Conservation (phyloP, 2,329 filamentous ascomycete species). For the Colletotrichum horii region DNA sequence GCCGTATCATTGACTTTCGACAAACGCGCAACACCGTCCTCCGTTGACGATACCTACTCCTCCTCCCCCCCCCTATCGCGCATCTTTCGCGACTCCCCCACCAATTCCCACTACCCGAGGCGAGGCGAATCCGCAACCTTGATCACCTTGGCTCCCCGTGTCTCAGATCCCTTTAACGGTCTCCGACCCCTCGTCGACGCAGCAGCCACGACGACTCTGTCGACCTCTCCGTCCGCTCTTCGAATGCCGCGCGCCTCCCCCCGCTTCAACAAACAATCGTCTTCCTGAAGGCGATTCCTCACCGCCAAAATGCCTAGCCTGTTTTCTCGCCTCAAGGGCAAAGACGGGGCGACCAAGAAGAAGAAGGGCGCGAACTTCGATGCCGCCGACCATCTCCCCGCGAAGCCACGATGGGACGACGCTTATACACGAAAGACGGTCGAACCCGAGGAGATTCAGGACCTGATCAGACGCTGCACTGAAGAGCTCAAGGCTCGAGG, state of each 20-base stretch:
- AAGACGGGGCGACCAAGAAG: slow-evolving; percentile 68
- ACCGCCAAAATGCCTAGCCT: slow-evolving; percentile 57
- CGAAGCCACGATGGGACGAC: slow-evolving; percentile 84
- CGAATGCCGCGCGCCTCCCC: slow-evolving; percentile 10
- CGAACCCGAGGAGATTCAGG: slow-evolving; percentile 88
- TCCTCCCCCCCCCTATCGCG: background rate
- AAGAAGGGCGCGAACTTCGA: slow-evolving; percentile 69
- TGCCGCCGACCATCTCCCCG: slow-evolving; percentile 56
- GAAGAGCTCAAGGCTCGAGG: slow-evolving; percentile 93
- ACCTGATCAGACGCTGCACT: slow-evolving; percentile 84
- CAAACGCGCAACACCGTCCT: slow-evolving; percentile 13
- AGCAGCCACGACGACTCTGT: background rate
- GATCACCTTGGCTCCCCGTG: background rate
- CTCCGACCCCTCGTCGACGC: background rate
- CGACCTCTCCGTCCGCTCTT: background rate
- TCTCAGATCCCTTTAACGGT: slow-evolving; percentile 1
- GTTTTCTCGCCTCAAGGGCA: slow-evolving; percentile 74
- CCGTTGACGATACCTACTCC: background rate
- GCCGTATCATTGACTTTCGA: slow-evolving; percentile 9
- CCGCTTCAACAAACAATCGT: background rate
- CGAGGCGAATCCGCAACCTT: background rate
- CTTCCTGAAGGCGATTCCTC: background rate
- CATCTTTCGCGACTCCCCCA: background rate
- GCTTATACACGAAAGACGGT: slow-evolving; percentile 84
- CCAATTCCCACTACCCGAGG: background rate